Evolutionary conservation across 805 yeast species (phyloP), one percentile per base, ranked within the genome.

Genomic region (Kuraishia capsulata): DNA sequence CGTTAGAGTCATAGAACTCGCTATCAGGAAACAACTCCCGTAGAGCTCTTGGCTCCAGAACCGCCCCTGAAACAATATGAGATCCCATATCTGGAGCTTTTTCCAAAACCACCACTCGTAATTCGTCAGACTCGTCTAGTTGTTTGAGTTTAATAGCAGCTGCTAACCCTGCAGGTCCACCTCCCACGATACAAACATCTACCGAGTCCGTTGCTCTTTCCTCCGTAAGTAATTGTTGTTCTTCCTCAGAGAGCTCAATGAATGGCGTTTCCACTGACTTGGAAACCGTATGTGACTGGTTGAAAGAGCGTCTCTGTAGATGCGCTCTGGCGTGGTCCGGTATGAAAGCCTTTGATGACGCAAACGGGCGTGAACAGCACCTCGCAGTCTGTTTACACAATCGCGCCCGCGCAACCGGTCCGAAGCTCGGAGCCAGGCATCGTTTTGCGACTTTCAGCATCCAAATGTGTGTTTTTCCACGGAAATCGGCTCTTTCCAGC

Each of bases 101-200:
- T 51, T 92, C 98, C 30, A 92, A 64, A 1, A 92, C 87, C 8
- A 92, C 82, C 26, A 92, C 95, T 43, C 98, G 69, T 36, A 87
- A 61, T 19, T 63, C 63, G 1, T 81, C 82, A 44, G 73, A 80
- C 39, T 70, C 64, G 52, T 89, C 96, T 26, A 90, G 62, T 56
- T 89, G 96, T 57, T 92, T 92, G 43, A 87, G 65, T 47, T 74
- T 72, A 44, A 92, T 92, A 10, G 97, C 97, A 2, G 98, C 81
- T 1, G 96, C 89, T 37, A 92, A 65, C 3, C 98, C 98, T 1
- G 97, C 94, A 5, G 97, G 97, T 0, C 98, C 98, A 26, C 95
- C 97, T 32, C 98, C 98, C 2, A 92, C 95, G 37, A 92, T 87
- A 51, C 95, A 84, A 18, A 92, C 95, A 57, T 92, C 98, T 11